Base-by-base conservation (phyloP, 2,329 filamentous ascomycete species). In the Corniculantispora saksenae region DNA sequence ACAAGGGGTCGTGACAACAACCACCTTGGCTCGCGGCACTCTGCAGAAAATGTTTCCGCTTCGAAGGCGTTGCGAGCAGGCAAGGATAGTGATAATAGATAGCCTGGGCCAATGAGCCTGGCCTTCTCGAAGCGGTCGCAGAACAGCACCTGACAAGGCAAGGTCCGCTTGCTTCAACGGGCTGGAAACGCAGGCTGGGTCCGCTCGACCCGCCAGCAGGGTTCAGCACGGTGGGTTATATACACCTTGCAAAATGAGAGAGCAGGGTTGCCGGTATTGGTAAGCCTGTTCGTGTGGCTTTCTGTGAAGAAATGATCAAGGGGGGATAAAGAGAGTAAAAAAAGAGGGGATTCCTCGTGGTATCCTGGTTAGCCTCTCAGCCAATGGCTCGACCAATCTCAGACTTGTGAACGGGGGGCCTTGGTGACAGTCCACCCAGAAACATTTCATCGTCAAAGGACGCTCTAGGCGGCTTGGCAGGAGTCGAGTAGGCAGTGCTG, bases 361-460 rank as follows among this genome's bases (percentile, higher is more conserved):
- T 17, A 45, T 59, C 51, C 35, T 40, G 15, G 64, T 65, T 57
- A 61, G 66, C 61, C 29, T 50, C 65, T 83, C 78, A 86, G n/a
- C 84, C 84, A 61, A 86, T 81, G 3, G 84, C 84, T 32, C 81
- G 78, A 7, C 84, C 84, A 73, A 86, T 86, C 55, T 82, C 79
- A 13, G 78, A 79, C 63, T 79, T 75, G 63, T 78, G 79, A 59
- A 84, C 74, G 32, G 80, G 72, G 15, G 83, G 83, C 10, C 82
- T 80, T 2, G 84, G 83, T 23, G 84, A 83, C 6, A 85, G 72
- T 2, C 81, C 83, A 6, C 77, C 80, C 9, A 80, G 67, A 21
- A 77, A 74, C 47, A 76, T 70, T 10, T 84, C 82, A 4, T 86
- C 81, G 8, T 82, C 81, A 32, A 82, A 78, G 12, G 80, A 82